These are phyloP conservation scores for Dichotomopilus funicola DNA, from an alignment of 2,329 filamentous ascomycete species.

Conservation along the genomic window DNA sequence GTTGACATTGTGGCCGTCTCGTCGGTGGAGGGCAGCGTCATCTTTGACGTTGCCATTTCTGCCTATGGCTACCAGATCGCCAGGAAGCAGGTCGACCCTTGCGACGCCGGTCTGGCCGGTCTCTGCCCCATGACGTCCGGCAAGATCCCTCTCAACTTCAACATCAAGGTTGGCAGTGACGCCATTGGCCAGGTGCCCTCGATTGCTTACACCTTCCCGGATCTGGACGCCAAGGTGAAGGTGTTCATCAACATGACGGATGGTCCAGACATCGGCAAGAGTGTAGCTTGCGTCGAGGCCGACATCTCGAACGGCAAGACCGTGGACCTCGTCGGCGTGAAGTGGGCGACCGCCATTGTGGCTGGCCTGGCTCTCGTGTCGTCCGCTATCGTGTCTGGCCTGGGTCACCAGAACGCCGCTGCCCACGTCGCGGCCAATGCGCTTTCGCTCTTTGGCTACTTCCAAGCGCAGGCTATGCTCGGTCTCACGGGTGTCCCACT, in stretches of 20 bases:
- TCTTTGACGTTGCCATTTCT: conserved; percentile 66
- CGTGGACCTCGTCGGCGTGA: conserved; percentile 79
- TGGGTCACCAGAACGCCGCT: conserved; percentile 89
- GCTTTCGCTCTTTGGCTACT: conserved; percentile 88
- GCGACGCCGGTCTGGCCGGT: conserved; percentile 60
- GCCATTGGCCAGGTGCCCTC: conserved; percentile 64
- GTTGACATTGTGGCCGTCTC: conserved; percentile 78
- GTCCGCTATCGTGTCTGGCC: conserved; percentile 80
- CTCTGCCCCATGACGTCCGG: conserved; percentile 89
- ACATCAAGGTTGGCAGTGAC: conserved; percentile 50
- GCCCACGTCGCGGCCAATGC: conserved; percentile 92
- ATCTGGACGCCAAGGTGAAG: conserved; percentile 79
- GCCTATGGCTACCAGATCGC: conserved; percentile 78
- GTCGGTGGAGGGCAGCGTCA: conserved; percentile 73
- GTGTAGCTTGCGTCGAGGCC: conserved; percentile 81
- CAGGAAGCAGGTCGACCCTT: conserved; percentile 66
- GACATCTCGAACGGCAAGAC: conserved; percentile 86
- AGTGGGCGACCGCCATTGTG: conserved; percentile 84
- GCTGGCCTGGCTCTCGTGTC: conserved; percentile 76
- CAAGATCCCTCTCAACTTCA: conserved; percentile 70
- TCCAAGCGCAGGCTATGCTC: conserved; percentile 88
- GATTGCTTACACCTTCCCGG: conserved; percentile 83
- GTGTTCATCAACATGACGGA: conserved; percentile 71
- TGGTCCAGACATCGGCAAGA: conserved; percentile 41
- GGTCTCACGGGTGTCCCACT: conserved; percentile 75